A percentile compares a stretch with the other conserved stretches of the same genome.
Evolutionary conservation across 73 alveolate species (phyloP).

Genomic region (Paramecium sonneborni): DNA sequence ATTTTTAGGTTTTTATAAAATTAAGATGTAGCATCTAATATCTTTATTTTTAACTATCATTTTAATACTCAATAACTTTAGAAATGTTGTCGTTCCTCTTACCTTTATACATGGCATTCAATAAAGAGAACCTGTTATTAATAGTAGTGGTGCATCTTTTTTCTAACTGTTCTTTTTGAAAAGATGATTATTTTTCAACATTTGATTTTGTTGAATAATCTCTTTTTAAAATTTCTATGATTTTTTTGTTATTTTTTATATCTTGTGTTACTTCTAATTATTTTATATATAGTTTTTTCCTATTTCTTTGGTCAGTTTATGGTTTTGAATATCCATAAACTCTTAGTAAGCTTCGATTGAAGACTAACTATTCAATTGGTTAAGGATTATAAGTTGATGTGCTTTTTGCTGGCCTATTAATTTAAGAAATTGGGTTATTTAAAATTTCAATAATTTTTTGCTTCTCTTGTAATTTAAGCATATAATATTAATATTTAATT

Average conservation of each 20-base stretch:
- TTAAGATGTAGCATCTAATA: slow-evolving; percentile 8
- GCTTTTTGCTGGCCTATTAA: background rate
- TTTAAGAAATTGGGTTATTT: background rate
- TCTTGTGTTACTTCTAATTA: background rate
- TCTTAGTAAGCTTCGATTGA: background rate
- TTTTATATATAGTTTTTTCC: background rate
- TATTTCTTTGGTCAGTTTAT: background rate
- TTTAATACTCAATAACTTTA: background rate
- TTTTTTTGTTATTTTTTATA: background rate
- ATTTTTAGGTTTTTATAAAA: background rate
- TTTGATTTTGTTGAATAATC: background rate
- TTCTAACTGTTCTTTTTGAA: background rate
- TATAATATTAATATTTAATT: background rate
- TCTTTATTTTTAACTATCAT: background rate
- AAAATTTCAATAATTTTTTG: background rate
- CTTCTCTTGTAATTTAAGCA: background rate
- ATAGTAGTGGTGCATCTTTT: background rate
- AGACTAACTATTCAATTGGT: background rate
- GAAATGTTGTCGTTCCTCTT: background rate
- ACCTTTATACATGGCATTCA: background rate
- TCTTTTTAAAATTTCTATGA: background rate
- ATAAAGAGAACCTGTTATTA: background rate
- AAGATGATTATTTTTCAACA: background rate
- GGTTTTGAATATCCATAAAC: background rate
- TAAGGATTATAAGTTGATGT: background rate